Evolutionary conservation across 2,329 filamentous ascomycete species (phyloP).

Genomic region (Exophiala bonariae): DNA sequence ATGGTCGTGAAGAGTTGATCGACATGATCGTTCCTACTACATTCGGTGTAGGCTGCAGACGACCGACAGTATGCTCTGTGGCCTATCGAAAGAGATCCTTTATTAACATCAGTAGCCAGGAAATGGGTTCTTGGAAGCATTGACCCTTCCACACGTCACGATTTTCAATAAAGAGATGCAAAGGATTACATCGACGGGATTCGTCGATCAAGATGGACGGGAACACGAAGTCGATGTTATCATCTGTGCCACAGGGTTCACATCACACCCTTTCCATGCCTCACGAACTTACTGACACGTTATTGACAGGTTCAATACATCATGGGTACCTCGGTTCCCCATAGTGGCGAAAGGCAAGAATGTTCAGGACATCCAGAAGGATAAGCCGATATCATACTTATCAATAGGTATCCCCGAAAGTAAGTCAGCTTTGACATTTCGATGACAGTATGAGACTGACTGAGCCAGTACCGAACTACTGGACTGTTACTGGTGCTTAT

Average conservation of each 20-base stretch:
- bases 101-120: no score
- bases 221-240: constrained; percentile 27
- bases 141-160: constrained; percentile 39
- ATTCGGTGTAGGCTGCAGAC: constrained; percentile 43
- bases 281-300: background rate
- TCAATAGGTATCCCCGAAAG: constrained; percentile 15
- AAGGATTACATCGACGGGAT: constrained; percentile 37
- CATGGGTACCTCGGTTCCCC: constrained; percentile 21
- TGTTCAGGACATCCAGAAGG: constrained; percentile 12
- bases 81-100: no score
- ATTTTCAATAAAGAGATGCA: constrained; percentile 42
- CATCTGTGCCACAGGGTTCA: constrained; percentile 25
- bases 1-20: constrained; percentile 38
- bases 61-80: constrained; percentile 43
- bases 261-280: no score
- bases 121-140: constrained; percentile 23
- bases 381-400: constrained; percentile 20
- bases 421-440: background rate
- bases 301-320: constrained; percentile 16
- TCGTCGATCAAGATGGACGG: constrained; percentile 25
- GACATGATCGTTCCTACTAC: constrained; percentile 46
- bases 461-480: constrained; percentile 30
- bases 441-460: background rate
- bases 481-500: constrained; percentile 27
- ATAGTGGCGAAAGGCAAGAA: constrained; percentile 13